Percentiles rank a stretch among this genome's conserved stretches.
These are phyloP conservation scores for Citrus australasica DNA, from an alignment of 345 rosid genomes.

Conservation along the genomic window DNA sequence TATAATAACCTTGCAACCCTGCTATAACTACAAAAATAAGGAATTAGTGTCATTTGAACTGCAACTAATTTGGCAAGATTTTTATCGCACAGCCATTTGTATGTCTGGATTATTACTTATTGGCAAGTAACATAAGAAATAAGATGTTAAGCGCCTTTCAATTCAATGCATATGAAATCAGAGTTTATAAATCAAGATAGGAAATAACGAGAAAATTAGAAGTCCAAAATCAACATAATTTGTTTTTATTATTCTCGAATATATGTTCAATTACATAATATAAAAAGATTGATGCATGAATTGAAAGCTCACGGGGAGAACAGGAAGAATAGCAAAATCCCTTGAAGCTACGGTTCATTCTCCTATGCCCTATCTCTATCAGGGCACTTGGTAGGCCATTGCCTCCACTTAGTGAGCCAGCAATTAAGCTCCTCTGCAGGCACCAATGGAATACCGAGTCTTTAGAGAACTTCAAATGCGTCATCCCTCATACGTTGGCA, in stretches of 20 bases:
- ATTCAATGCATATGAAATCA: too few relatives aligned
- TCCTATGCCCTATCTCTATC: neutral
- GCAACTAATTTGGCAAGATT: too few relatives aligned
- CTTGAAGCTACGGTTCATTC: neutral
- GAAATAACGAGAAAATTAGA: neutral
- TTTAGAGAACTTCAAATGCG: neutral
- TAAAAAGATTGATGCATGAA: neutral
- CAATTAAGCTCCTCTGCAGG: neutral
- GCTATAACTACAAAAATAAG: too few relatives aligned
- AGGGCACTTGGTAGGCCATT: neutral
- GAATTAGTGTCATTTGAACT: too few relatives aligned
- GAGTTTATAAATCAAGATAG: neutral
- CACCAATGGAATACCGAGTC: neutral
- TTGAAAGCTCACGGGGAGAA: neutral
- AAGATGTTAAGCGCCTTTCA: too few relatives aligned
- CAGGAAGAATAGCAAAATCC: neutral
- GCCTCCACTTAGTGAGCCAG: neutral
- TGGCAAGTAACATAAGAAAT: neutral
- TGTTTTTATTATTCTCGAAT: neutral
- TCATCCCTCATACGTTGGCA: neutral
- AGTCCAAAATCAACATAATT: neutral
- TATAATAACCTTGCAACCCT: too few relatives aligned
- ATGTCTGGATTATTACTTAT: neutral
- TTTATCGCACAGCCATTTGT: neutral
- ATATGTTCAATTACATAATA: neutral